phyloP scores from a whole-genome alignment of 2,329 filamentous ascomycete genomes.

The Fonsecaea erecta region DNA sequence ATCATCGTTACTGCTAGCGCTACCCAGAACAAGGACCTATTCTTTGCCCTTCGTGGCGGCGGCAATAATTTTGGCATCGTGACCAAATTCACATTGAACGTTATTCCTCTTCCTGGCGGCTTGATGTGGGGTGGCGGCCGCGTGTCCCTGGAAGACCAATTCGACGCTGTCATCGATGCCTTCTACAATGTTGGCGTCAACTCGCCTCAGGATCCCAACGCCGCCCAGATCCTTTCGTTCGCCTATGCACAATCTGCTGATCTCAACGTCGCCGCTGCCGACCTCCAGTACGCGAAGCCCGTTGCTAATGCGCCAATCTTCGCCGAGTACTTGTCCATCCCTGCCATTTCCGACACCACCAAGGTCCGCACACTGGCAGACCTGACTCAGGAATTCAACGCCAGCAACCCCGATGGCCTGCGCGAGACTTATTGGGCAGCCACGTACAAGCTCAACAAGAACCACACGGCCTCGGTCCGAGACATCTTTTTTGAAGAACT shows the following conservation, averaged over 20 bases:
- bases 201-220: slow-evolving; percentile 43
- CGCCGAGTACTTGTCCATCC: slow-evolving; percentile 44
- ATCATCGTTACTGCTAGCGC: slow-evolving; percentile 43
- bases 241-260: slow-evolving; percentile 35
- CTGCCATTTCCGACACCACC: slow-evolving; percentile 41
- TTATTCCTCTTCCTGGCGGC: slow-evolving; percentile 21
- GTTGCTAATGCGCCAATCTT: slow-evolving; percentile 45
- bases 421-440: slow-evolving; percentile 44
- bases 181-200: slow-evolving; percentile 43
- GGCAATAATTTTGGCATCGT: slow-evolving; percentile 48
- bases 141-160: slow-evolving; percentile 33
- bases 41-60: slow-evolving; percentile 49
- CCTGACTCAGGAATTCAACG: slow-evolving; percentile 45
- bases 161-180: slow-evolving; percentile 41
- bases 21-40: slow-evolving; percentile 44
- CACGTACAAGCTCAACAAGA: slow-evolving; percentile 41
- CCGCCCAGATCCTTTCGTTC: slow-evolving; percentile 44
- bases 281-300: slow-evolving; percentile 49
- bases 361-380: slow-evolving; percentile 40
- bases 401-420: slow-evolving; percentile 42
- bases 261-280: slow-evolving; percentile 38
- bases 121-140: slow-evolving; percentile 34
- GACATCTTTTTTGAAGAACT: slow-evolving; percentile 39
- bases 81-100: slow-evolving; percentile 48
- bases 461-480: slow-evolving; percentile 39